Base-by-base conservation (phyloP, 2,329 filamentous ascomycete genomes). In the Penicillium hordei region DNA sequence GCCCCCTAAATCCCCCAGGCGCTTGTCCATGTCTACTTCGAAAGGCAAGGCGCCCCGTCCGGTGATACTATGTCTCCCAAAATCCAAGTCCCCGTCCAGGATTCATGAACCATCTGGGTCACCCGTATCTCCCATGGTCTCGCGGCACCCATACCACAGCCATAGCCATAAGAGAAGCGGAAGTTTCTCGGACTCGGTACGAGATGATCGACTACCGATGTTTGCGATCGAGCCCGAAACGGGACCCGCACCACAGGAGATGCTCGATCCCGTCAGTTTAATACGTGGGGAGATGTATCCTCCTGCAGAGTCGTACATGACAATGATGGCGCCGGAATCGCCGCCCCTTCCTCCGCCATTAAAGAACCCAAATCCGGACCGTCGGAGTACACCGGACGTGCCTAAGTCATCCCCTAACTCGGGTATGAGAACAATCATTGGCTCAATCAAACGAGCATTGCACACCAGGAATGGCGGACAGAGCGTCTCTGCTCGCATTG, bases 281-380 rank as follows among this genome's bases (percentile, higher is more conserved):
- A 93, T 97, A 21, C 86, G 93, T 50, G 94, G 94, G 15, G 90
- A 92, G 58, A 72, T 96, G 6, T 84, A 95, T 60, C 90, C 92
- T 17, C 94, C 93, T 1, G 86, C 85, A 0, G 89, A 94, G 60
- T 86, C 93, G 0, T 91, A 90, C 70, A 89, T 97, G 40, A 86
- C 93, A 43, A 78, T 87, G 36, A 76, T 86, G 52, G 78, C 83
- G 6, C 81, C 83, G 6, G 79, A 78, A 48, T 81, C 81, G 4
- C 77, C 72, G 33, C 67, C 73, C 55, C 68, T 77, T 40, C 65
- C 71, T n/a, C 60, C 69, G 27, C 68, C 69, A 21, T 62, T 67
- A 7, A 67, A 64, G 10, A 61, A 64, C 49, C 54, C 62, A 21
- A 66, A 59, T 10, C 33, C 60, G 17, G 68, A 71, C 58, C 68